phyloP scores from a whole-genome alignment of 352 stramenopile genomes.

The Albugo laibachii region DNA sequence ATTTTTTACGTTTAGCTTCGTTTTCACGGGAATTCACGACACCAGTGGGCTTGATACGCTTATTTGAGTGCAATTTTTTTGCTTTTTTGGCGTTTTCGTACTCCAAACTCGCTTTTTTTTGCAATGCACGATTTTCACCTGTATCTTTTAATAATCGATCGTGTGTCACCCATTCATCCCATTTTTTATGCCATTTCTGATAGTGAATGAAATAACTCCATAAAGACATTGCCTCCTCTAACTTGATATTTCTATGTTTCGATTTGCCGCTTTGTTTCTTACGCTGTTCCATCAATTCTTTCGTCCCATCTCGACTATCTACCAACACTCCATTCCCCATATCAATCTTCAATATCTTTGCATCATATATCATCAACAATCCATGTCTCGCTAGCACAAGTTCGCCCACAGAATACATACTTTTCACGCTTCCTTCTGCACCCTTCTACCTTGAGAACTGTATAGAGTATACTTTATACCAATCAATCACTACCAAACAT shows the following conservation, averaged over 20 bases:
- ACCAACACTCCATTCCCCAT: conserved; percentile 33
- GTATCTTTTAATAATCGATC: conserved; percentile 58
- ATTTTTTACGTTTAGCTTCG: conserved; percentile 15
- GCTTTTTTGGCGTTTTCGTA: conserved; percentile 1
- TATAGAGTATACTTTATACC: too few relatives aligned
- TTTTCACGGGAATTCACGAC: conserved; percentile 3
- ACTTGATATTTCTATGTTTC: not conserved
- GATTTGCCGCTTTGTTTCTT: not conserved
- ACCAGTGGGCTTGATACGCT: conserved; percentile 4
- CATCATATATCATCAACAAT: conserved; percentile 62
- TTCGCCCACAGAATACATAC: too few relatives aligned
- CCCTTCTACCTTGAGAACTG: too few relatives aligned
- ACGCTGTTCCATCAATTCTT: conserved; percentile 5
- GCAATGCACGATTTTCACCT: conserved; percentile 23
- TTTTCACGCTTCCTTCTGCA: too few relatives aligned
- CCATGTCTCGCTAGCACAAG: conserved; percentile 54
- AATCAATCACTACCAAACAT: too few relatives aligned
- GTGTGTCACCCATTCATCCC: conserved; percentile 77
- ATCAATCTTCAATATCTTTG: conserved; percentile 70
- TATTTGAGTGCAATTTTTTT: conserved; percentile 31
- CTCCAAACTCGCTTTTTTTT: conserved; percentile 21
- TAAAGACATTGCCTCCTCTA: conserved; percentile 8
- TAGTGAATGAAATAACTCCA: conserved; percentile 83
- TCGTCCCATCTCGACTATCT: conserved; percentile 1
- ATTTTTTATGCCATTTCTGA: conserved; percentile 82